Conservation (phyloP, 495 filamentous ascomycete species). For the Aspergillus cavernicola region DNA sequence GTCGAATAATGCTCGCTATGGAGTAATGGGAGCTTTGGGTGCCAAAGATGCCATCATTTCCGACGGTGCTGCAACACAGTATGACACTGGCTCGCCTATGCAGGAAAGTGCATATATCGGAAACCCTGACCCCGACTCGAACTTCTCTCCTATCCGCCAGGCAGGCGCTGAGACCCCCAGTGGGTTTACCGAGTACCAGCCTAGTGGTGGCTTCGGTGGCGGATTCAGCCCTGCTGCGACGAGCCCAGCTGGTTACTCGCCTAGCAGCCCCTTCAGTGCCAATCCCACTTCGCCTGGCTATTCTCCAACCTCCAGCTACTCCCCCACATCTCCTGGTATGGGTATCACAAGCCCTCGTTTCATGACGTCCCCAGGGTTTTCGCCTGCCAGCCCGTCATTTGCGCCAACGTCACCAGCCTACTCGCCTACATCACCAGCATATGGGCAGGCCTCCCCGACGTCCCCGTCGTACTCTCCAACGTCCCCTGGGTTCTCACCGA, state of each 20-base stretch:
- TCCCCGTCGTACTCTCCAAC: conserved; percentile 78
- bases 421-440: conserved; percentile 75
- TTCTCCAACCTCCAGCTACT: conserved; percentile 69
- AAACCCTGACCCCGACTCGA: conserved; percentile 72
- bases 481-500: conserved; percentile 79
- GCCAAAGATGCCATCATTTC: conserved; percentile 64
- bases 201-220: conserved; percentile 50
- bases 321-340: conserved; percentile 60
- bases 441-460: conserved; percentile 60
- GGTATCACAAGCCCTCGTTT: conserved; percentile 54
- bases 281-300: conserved; percentile 75
- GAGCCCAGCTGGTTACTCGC: conserved; percentile 66
- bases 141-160: conserved; percentile 86
- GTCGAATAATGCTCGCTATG: conserved; percentile 79
- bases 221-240: conserved; percentile 62
- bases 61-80: conserved; percentile 89
- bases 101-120: conserved; percentile 71
- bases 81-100: conserved; percentile 87
- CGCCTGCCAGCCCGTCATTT: conserved; percentile 67
- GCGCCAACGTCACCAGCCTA: conserved; percentile 76
- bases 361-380: conserved; percentile 52
- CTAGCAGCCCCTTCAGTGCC: conserved; percentile 74
- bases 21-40: conserved; percentile 70
- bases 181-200: conserved; percentile 65
- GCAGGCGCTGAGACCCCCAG: conserved; percentile 69